phyloP scores from a whole-genome alignment of 2,329 filamentous ascomycete species.

The Fusarium clavum region DNA sequence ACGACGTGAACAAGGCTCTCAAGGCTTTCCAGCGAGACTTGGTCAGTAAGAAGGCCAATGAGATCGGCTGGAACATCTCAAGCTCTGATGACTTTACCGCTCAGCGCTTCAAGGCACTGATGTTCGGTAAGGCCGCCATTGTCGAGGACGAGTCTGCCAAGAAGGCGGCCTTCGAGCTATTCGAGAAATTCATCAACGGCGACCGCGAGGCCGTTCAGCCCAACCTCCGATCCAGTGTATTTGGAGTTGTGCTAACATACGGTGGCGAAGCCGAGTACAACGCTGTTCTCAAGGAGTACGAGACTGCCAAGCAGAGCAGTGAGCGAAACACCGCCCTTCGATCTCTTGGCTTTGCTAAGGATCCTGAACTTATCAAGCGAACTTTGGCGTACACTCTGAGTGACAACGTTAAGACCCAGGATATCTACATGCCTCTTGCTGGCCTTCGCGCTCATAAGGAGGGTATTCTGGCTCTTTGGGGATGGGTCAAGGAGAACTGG shows the following conservation, averaged over 20 bases:
- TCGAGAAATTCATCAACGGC: conserved; percentile 82
- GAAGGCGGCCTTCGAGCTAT: conserved; percentile 88
- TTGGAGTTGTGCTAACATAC: conserved; percentile 84
- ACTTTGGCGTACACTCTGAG: conserved; percentile 81
- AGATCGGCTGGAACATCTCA: conserved; percentile 88
- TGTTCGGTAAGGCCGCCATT: conserved; percentile 86
- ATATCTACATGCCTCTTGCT: conserved; percentile 88
- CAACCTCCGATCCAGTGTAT: conserved; percentile 89
- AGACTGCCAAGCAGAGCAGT: conserved; percentile 73
- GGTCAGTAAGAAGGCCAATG: conserved; percentile 81
- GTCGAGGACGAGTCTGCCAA: conserved; percentile 83
- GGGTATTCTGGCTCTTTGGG: conserved; percentile 84
- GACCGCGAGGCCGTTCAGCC: conserved; percentile 88
- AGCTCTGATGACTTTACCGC: conserved; percentile 88
- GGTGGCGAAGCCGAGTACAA: conserved; percentile 72
- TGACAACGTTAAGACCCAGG: conserved; percentile 90
- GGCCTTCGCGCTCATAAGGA: conserved; percentile 81
- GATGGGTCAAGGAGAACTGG: conserved; percentile 90
- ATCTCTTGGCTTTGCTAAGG: conserved; percentile 80
- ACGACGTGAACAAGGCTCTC: conserved; percentile 77
- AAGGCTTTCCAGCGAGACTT: conserved; percentile 86
- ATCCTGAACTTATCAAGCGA: conserved; percentile 82
- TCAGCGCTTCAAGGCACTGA: conserved; percentile 92
- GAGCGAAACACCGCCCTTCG: conserved; percentile 94
- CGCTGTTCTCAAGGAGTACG: conserved; percentile 46